Base-by-base conservation (phyloP, 2,329 filamentous ascomycete genomes). In the Diaporthe citri region DNA sequence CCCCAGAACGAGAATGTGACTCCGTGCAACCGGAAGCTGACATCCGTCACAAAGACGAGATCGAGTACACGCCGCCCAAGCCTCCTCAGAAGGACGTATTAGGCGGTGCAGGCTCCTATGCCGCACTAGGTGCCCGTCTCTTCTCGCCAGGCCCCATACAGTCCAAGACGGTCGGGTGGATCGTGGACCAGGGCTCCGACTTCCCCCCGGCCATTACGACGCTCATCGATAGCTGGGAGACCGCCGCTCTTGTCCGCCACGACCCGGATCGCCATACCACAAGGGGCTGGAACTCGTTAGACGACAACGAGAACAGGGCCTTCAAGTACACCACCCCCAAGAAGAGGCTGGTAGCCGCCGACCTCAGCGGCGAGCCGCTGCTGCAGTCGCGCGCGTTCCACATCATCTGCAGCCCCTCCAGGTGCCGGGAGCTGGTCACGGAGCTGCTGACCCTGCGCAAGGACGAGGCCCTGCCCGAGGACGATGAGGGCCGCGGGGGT, bases 311-410 rank as follows among this genome's bases (percentile, higher is more conserved):
- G 82, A 89, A 92, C 77, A 87, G 89, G 84, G 92, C 93, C 10
- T 99, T 99, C 87, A 93, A 91, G 82, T 99, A 98, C 83, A 88
- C 92, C 71, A 98, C 96, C 0, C 93, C 95, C 1, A 98, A 98
- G 85, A 88, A 94, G 77, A 93, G 95, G 8, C 87, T 99, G 22
- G 93, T 94, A 5, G 93, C 93, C 43, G 85, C 89, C 15, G 93
- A 95, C 80, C 88, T 98, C 13, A 64, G 59, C 67, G 73, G 73
- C 39, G 90, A 90, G 4, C 87, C 89, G 46, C 87, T 97, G 41
- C 87, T 97, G 9, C 89, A 90, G 69, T 92, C 95, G 0, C 93
- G 91, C 76, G 93, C 93, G 0, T 97, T 97, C 80, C 96, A 98
- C 83, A 89, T 98, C 80, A 94, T 97, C 77, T 98, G 96, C 85